Percentiles rank a stretch among this genome's conserved stretches.
Evolutionary conservation across 345 rosid species (phyloP).

Genomic region (Chamaenerion angustifolium): DNA sequence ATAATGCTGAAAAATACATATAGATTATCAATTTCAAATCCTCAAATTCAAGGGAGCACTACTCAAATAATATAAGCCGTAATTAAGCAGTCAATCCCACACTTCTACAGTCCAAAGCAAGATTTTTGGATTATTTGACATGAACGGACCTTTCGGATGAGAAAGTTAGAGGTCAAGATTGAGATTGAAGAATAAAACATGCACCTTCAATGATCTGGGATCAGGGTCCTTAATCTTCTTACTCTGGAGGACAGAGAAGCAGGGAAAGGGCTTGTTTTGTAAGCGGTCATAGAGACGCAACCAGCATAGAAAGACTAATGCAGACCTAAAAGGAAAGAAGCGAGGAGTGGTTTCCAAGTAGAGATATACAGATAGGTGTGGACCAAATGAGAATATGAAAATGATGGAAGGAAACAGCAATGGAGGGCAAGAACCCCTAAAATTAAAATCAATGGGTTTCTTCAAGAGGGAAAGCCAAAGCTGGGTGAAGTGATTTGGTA

Average conservation of each 20-base stretch:
- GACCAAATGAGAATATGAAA: slow-evolving; percentile 9
- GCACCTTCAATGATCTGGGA: slow-evolving; percentile 18
- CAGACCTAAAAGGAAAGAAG: slow-evolving; percentile 24
- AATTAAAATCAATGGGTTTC: slow-evolving; percentile 13
- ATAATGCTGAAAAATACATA: too few relatives aligned
- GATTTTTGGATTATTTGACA: too few relatives aligned
- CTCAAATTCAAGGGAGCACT: background rate
- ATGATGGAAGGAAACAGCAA: slow-evolving; percentile 11
- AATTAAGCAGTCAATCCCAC: background rate
- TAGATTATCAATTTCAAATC: background rate
- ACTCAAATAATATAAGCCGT: background rate
- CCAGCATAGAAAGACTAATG: slow-evolving; percentile 30
- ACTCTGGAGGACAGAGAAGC: slow-evolving; percentile 31
- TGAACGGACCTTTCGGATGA: background rate
- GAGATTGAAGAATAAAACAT: slow-evolving; percentile 5
- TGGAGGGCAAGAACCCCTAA: slow-evolving; percentile 16
- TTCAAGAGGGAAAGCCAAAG: slow-evolving; percentile 8
- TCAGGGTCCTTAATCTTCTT: slow-evolving; percentile 38
- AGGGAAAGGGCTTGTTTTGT: slow-evolving; percentile 17
- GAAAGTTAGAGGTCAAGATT: background rate
- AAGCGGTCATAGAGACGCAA: slow-evolving; percentile 20
- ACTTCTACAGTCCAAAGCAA: background rate
- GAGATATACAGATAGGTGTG: slow-evolving; percentile 17
- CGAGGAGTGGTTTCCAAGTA: slow-evolving; percentile 27
- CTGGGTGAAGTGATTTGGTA: slow-evolving; percentile 45